phyloP scores from a whole-genome alignment of 1,284 basidiomycete species.

The Leccinum cinnamomeum region DNA sequence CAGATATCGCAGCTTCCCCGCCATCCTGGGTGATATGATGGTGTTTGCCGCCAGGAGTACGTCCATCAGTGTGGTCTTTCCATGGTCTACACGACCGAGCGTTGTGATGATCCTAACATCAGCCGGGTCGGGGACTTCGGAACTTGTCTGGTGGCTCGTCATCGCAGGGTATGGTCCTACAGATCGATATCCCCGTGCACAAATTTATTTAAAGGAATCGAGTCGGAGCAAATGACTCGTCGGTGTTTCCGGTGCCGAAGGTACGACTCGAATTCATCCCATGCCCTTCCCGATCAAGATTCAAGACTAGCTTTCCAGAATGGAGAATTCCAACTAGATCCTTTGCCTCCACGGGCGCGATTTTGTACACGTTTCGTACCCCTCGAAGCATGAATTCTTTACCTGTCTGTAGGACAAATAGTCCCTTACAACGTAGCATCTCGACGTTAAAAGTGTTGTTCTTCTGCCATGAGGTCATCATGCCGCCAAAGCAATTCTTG shows the following conservation, averaged over 20 bases:
- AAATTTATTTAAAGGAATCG: no score
- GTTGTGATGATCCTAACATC: conserved; percentile 78
- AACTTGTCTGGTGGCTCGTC: conserved; percentile 16
- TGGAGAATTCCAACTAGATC: conserved; percentile 50
- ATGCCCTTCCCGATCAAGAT: conserved; percentile 68
- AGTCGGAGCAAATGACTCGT: no score
- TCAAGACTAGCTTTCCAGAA: conserved; percentile 81
- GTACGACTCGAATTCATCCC: conserved; percentile 31
- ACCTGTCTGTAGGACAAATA: conserved; percentile 56
- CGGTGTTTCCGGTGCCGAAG: background rate
- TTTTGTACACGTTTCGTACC: conserved; percentile 83
- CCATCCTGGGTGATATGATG: conserved; percentile 94
- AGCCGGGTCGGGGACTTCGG: conserved; percentile 48
- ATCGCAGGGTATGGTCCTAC: conserved; percentile 16
- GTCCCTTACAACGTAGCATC: conserved; percentile 83
- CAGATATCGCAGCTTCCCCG: conserved; percentile 94
- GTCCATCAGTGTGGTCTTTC: conserved; percentile 96
- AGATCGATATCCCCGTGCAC: background rate
- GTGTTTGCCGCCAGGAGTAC: conserved; percentile 97
- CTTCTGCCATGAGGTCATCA: conserved; percentile 25
- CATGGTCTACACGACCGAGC: conserved; percentile 86
- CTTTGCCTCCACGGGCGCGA: conserved; percentile 47
- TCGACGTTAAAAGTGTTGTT: conserved; percentile 40
- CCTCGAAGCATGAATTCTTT: conserved; percentile 78
- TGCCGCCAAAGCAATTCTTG: conserved; percentile 79